Evolutionary conservation across 331 rosid genomes (phyloP), one percentile per base, ranked within the genome.

Genomic region (Cucumis variabilis): DNA sequence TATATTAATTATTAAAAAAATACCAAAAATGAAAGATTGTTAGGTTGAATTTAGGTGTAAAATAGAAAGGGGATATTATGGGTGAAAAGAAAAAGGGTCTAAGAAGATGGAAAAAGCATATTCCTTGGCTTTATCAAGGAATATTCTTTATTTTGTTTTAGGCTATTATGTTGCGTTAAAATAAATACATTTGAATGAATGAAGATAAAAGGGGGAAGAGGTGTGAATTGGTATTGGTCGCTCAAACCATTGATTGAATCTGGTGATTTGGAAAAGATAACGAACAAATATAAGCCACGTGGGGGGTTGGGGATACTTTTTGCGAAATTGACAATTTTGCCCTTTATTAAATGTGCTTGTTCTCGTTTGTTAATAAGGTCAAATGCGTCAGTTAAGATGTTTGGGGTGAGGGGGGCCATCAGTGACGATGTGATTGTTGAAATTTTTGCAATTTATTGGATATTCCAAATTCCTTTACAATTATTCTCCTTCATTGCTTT

Each of bases 401-500:
- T 53, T 13, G 4, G 60, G 60, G 60, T 53, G 41, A 37, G 41
- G 41, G 60, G 60, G 60, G 60, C 60, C 65, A 58, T 58, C 23
- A 58, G 6, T 58, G 65, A 6, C 9, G 8, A 58, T 8, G 23
- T 5, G 9, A 58, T 58, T 17, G 82, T 75, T 75, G 58, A 75
- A 44, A 44, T 44, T 75, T 69, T 75, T 15, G 55, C 51, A 6
- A 5, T 44, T 41, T 41, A 41, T 75, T 75, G 82, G 82, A 76
- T 76, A 76, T 76, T 76, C 82, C 82, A 76, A 76, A 76, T 76
- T 76, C 82, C 62, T 76, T 76, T 76, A 16, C 62, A 48, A 76
- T 76, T 48, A 76, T 48, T 76, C 82, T 76, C 6, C 62, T 48
- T 2, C 62, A 0, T 3, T 41, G 80, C 51, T 70, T 70, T 28